Base-by-base conservation (phyloP, 768 basidiomycete species). In the Xerocomellus dryophilus region DNA sequence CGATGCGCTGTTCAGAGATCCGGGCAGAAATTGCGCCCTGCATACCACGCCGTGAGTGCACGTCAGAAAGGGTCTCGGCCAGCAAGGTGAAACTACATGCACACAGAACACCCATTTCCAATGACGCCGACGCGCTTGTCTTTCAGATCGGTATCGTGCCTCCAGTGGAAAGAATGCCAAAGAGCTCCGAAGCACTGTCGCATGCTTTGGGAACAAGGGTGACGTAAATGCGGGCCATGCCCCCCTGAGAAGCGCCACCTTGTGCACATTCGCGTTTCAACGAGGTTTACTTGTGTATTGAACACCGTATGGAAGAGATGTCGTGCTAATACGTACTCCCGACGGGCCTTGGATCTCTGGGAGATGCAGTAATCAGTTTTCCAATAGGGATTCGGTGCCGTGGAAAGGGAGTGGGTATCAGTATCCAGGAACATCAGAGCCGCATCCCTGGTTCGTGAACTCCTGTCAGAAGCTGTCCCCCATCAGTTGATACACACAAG, bases 31-130 rank as follows among this genome's bases (percentile, higher is more conserved):
- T 63, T 88, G 85, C 7, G 84, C 81, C 18, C 84, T 85, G 51
- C 21, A 65, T 34, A 27, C 57, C 32, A 55, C 43, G 47, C 41
- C 36, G 38, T 45, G 42, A 49, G 44, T 42, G 43, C 51, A 46
- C 42, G 43, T 51, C 46, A 38, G 25, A 32, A 17, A 45, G 51
- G 57, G 53, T 39, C 38, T 21, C 43, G 5, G 39, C 25, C 44
- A 50, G 40, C 53, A 53, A 60, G 57, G 23, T 46, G 43, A 58
- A 56, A 23, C 42, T 34, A 73, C 76, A 60, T 61, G n/a, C n/a
- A 83, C 76, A 77, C 83, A 39, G 80, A 82, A 56, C 79, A 83
- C 4, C 82, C 84, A 61, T 84, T 84, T 36, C 84, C 84, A 61
- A 85, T 78, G 14, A 86, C 78, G 1, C 79, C 83, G 7, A 87